These are phyloP conservation scores for Aspergillus sp. DNA, from an alignment of 2,329 filamentous ascomycete genomes.

Conservation along the genomic window DNA sequence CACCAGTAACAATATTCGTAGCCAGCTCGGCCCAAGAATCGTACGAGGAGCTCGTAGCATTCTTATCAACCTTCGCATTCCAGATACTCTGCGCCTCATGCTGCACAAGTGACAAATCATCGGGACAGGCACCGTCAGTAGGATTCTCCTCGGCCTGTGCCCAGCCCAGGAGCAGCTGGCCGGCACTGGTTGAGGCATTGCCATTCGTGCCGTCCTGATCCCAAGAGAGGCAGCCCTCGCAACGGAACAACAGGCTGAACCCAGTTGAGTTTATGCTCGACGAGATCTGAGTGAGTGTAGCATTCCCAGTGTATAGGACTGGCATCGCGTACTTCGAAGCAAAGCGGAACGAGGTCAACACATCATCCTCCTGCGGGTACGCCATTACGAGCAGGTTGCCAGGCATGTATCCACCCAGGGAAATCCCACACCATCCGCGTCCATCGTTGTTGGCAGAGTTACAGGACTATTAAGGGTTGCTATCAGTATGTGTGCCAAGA, in stretches of 20 bases:
- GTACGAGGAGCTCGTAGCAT: background rate
- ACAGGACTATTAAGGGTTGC: too few relatives aligned
- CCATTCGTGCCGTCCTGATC: constrained; percentile 49
- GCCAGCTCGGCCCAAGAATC: background rate
- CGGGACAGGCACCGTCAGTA: background rate
- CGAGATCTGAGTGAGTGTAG: constrained; percentile 59
- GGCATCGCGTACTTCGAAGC: constrained; percentile 61
- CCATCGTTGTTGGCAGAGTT: constrained; percentile 20
- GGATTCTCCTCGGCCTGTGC: constrained; percentile 27
- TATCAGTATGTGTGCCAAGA: too few relatives aligned
- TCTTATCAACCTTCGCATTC: background rate
- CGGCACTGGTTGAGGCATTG: constrained; percentile 47
- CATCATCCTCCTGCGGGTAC: constrained; percentile 51
- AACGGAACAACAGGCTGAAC: constrained; percentile 54
- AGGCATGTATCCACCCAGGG: constrained; percentile 59
- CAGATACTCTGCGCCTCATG: background rate
- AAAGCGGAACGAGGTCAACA: constrained; percentile 59
- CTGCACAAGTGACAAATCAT: background rate
- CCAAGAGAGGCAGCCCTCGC: constrained; percentile 58
- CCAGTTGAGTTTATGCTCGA: constrained; percentile 32
- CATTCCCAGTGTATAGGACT: constrained; percentile 60
- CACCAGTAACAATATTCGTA: background rate
- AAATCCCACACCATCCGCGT: constrained; percentile 60
- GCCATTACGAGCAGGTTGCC: constrained; percentile 58
- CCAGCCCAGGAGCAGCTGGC: constrained; percentile 56